Evolutionary conservation across 768 basidiomycete genomes (phyloP), one percentile per base, ranked within the genome.

Genomic region (Tulasnella sp.): DNA sequence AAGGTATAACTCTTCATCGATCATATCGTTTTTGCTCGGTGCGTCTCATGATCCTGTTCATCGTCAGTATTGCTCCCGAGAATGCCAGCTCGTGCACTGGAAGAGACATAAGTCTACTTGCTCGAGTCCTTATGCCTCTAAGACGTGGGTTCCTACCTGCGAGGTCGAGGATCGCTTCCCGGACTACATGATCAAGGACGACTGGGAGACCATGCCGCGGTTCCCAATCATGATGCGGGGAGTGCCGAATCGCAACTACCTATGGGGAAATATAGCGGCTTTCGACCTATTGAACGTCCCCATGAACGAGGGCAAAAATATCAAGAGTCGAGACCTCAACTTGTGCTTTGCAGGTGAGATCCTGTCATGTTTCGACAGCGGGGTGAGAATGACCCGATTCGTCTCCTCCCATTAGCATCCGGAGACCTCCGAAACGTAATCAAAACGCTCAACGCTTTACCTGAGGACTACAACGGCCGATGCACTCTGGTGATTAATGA

Each of bases 391-490:
- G 19, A 22, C 9, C 68, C 19, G 14, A 32, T 9, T 81, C 12
- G 9, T 40, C n/a, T 37, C 16, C 35, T 39, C 73, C 77, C 7
- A 47, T 9, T 62, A 86, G 85, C 83, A 0, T 86, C 85, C 8
- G 85, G 85, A 4, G 85, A 86, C 75, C 78, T 86, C 64, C 81
- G 85, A 40, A 80, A 85, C 69, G 73, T 84, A 17, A 65, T 86
- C 6, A 75, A 76, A 34, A 85, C 83, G 3, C 75, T 85, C 66
- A 86, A 85, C 74, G 74, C 73, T 11, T 80, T 86, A n/a, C 83
- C 84, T 6, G 22, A 74, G 11, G 75, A 83, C 62, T 85, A 82
- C 73, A 77, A 78, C 1, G 85, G 85, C 3, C 72, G 78, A 19
- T 68, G 83, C 17, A 80, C 75, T 7, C 78, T 86, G 36, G 4